A percentile compares a stretch with the other conserved stretches of the same genome.
Conservation (phyloP, 805 yeast species). For the Hanseniaspora lachancei region DNA sequence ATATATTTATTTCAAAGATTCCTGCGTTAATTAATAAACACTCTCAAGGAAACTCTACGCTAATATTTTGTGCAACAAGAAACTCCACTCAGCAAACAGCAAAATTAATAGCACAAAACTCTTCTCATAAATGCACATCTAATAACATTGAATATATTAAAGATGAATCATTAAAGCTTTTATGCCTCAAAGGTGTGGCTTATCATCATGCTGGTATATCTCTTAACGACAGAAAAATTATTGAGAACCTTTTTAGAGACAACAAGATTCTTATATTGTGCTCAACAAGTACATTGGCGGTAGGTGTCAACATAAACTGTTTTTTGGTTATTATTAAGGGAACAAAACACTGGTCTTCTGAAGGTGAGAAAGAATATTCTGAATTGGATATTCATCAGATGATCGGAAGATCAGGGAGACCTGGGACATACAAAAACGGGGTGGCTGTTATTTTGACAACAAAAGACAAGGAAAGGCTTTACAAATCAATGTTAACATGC, state of each 20-base stretch:
- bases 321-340: slow-evolving; percentile 50
- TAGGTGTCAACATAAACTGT: slow-evolving; percentile 51
- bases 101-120: slow-evolving; percentile 18
- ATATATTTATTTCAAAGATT: slow-evolving; percentile 31
- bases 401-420: slow-evolving; percentile 57
- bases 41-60: slow-evolving; percentile 32
- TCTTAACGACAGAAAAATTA: slow-evolving; percentile 32
- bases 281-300: slow-evolving; percentile 47
- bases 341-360: slow-evolving; percentile 44
- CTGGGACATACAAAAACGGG: slow-evolving; percentile 40
- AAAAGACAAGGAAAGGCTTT: slow-evolving; percentile 25
- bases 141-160: slow-evolving; percentile 5
- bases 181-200: slow-evolving; percentile 31
- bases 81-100: slow-evolving; percentile 37
- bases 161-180: slow-evolving; percentile 24
- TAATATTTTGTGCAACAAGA: slow-evolving; percentile 44
- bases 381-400: slow-evolving; percentile 46
- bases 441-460: slow-evolving; percentile 39
- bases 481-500: slow-evolving; percentile 33
- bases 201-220: slow-evolving; percentile 50
- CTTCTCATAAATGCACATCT: slow-evolving; percentile 14
- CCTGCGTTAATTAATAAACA: slow-evolving; percentile 30
- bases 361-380: slow-evolving; percentile 39
- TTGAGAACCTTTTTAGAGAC: slow-evolving; percentile 34
- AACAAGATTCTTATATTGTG: slow-evolving; percentile 37